Evolutionary conservation across 2,329 filamentous ascomycete genomes (phyloP).

Genomic region (Diaporthe sp.): DNA sequence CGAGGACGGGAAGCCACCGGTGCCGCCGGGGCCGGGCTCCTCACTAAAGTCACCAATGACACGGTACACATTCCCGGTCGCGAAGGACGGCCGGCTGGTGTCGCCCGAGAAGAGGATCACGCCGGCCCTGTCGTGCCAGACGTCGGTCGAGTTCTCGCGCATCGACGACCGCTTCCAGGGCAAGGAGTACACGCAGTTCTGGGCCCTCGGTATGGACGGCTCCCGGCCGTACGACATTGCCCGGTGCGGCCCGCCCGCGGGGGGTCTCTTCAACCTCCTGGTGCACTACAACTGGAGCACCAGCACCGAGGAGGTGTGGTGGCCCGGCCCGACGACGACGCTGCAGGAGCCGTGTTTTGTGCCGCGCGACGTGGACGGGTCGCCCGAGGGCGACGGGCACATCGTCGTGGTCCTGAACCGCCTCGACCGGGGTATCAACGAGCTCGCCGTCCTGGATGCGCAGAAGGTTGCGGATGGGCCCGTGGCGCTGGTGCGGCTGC

Average conservation of each 20-base stretch:
- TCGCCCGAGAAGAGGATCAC: constrained; percentile 44
- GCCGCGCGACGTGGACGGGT: constrained; percentile 49
- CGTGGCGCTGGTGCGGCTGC: constrained; percentile 42
- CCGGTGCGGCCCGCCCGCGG: constrained; percentile 44
- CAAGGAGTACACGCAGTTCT: constrained; percentile 43
- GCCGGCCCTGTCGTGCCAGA: constrained; percentile 43
- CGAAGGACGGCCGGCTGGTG: constrained; percentile 23
- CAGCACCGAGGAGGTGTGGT: constrained; percentile 49
- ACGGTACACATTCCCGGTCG: constrained; percentile 45
- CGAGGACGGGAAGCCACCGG: constrained; percentile 52
- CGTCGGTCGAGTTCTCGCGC: constrained; percentile 47
- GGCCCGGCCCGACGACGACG: constrained; percentile 50
- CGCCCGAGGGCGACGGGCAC: constrained; percentile 57
- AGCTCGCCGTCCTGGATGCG: constrained; percentile 46
- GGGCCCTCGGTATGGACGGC: constrained; percentile 50
- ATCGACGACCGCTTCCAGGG: constrained; percentile 49
- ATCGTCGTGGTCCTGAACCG: constrained; percentile 52
- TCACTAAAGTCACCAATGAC: constrained; percentile 46
- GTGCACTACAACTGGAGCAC: constrained; percentile 48
- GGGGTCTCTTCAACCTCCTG: constrained; percentile 54
- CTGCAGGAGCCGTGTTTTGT: constrained; percentile 61
- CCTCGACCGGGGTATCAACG: constrained; percentile 42
- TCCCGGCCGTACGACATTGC: constrained; percentile 48
- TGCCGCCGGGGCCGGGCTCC: constrained; percentile 46
- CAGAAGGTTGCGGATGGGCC: constrained; percentile 40